Evolutionary conservation across 768 basidiomycete genomes (phyloP), one percentile per base, ranked within the genome.

Genomic region (Strobilomyces echinocephalus): DNA sequence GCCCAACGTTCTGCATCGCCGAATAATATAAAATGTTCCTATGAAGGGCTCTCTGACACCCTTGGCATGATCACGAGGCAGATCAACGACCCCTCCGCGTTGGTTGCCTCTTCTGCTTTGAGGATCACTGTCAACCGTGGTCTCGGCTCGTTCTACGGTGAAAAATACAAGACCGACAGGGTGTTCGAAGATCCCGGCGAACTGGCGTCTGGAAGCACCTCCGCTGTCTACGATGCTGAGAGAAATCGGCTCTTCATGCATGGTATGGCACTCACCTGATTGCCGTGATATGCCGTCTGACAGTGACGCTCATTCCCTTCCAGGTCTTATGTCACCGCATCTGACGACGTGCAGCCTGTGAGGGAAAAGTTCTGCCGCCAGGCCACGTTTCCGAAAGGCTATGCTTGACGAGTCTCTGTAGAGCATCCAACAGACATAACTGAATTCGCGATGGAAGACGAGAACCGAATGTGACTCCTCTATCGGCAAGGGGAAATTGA

Each of bases 151-250:
- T 82, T 79, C 63, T 84, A 79, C 49, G 82, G 80, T 21, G 75
- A 83, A 56, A 87, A 84, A 60, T 82, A 76, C 59, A 76, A 72
- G 30, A 69, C 83, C 15, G 78, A 82, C 49, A 84, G 79, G 75
- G 73, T 80, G 10, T 87, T 89, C 53, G 83, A 87, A 64, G 85
- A 89, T 64, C 73, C 82, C 53, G 87, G 88, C 9, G 69, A 63
- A 4, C 46, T 84, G 24, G 78, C 79, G 11, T 79, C 79, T 15
- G 82, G 77, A 8, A 70, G 75, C 34, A 90, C 87, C 2, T 72
- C 77, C 2, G 84, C 70, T 3, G 82, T 73, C 15, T 78, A 83
- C 59, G 84, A 86, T 60, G 66, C 77, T 3, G 59, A 76, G 57
- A 72, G 80, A 45, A 67, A 70, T 18, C 72, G 61, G 34, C 61